phyloP scores from a whole-genome alignment of 2,329 filamentous ascomycete genomes.

The Taxawa tesnikishii region DNA sequence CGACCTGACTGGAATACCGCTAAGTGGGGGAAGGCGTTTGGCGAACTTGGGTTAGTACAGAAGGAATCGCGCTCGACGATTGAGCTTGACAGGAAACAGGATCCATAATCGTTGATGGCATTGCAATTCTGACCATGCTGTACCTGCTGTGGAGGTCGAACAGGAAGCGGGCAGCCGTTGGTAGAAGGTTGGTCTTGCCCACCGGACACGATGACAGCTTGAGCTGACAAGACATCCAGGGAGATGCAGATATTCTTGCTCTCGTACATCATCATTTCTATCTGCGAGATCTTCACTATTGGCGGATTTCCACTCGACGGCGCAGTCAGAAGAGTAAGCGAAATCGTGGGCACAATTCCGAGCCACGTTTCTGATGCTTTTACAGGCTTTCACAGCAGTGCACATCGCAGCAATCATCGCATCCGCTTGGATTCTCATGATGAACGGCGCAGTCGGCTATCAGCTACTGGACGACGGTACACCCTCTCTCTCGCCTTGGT shows the following conservation, averaged over 20 bases:
- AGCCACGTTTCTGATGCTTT: too few species aligned
- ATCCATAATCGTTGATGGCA: constrained; percentile 71
- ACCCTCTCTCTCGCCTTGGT: constrained; percentile 69
- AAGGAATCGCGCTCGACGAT: constrained; percentile 1
- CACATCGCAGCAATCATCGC: constrained; percentile 85
- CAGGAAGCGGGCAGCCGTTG: constrained; percentile 84
- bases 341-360: too few species aligned
- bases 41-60: constrained; percentile 72
- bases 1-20: constrained; percentile 58
- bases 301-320: constrained; percentile 70
- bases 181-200: constrained; percentile 55
- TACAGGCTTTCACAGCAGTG: constrained; percentile 71
- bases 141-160: constrained; percentile 72
- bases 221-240: constrained; percentile 33
- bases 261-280: constrained; percentile 73
- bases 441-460: constrained; percentile 87
- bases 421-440: constrained; percentile 84
- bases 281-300: constrained; percentile 94
- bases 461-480: constrained; percentile 93
- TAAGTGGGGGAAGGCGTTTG: constrained; percentile 54
- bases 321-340: constrained; percentile 57
- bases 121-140: constrained; percentile 57
- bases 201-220: neutral
- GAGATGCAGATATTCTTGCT: constrained; percentile 94
- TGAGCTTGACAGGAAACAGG: constrained; percentile 35